Percentiles rank a stretch among this genome's conserved stretches.
Conservation (phyloP, 768 basidiomycete species). For the Amylocystis lapponica region DNA sequence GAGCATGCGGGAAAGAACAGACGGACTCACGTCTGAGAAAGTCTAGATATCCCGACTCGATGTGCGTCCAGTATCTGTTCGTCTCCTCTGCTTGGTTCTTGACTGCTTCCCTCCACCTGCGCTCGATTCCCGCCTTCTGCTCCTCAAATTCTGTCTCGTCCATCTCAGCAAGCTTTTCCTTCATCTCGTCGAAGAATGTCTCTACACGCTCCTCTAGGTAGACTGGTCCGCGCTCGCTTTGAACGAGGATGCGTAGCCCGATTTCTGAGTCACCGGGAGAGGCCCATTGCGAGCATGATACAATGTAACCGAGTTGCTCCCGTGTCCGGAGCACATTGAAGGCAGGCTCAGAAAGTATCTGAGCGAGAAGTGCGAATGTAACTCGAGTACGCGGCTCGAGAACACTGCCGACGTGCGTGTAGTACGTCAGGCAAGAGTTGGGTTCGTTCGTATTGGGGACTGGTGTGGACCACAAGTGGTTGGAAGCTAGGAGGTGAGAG, state of each 20-base stretch:
- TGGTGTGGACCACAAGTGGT: constrained; percentile 56
- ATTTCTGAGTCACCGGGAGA: constrained; percentile 61
- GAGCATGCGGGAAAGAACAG: background rate
- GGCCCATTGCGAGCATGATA: constrained; percentile 52
- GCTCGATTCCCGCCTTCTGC: constrained; percentile 72
- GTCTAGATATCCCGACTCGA: constrained; percentile 79
- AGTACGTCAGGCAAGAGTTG: constrained; percentile 86
- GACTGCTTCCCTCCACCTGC: constrained; percentile 76
- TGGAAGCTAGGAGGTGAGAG: constrained; percentile 45
- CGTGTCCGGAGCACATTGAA: constrained; percentile 90
- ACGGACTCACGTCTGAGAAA: constrained; percentile 71
- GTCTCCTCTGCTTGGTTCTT: constrained; percentile 88
- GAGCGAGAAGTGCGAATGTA: constrained; percentile 63
- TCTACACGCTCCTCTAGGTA: constrained; percentile 89
- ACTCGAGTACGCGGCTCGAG: constrained; percentile 62
- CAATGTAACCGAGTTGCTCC: constrained; percentile 94
- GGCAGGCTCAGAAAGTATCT: constrained; percentile 86
- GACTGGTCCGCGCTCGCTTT: constrained; percentile 76
- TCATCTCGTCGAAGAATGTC: constrained; percentile 76
- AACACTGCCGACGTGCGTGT: constrained; percentile 69
- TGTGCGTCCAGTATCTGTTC: constrained; percentile 58
- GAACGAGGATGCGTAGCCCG: constrained; percentile 80
- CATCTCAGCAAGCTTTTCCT: constrained; percentile 63
- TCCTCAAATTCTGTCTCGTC: constrained; percentile 64
- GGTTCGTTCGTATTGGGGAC: constrained; percentile 82